Percentiles rank a stretch among this genome's conserved stretches.
These are phyloP conservation scores for Alternaria metachromatica DNA, from an alignment of 2,329 filamentous ascomycete species.

Conservation along the genomic window DNA sequence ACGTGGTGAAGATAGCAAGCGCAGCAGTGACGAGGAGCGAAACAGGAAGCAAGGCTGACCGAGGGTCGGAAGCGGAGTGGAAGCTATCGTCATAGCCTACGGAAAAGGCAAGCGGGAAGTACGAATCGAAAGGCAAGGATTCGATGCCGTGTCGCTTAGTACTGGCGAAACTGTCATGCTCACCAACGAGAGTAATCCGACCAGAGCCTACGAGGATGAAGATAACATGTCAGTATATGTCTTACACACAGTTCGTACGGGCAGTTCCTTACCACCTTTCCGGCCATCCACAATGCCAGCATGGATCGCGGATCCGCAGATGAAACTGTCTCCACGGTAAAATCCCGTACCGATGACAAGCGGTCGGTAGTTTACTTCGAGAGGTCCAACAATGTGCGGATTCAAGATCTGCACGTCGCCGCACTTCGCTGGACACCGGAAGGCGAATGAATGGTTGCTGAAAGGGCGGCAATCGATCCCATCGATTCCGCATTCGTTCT, in stretches of 20 bases:
- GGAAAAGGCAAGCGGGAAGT: conserved; percentile 86
- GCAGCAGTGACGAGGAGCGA: conserved; percentile 76
- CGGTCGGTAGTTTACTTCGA: conserved; percentile 64
- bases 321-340: conserved; percentile 90
- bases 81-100: conserved; percentile 71
- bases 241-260: not conserved
- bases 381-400: conserved; percentile 73
- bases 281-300: conserved; percentile 74
- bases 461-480: conserved; percentile 79
- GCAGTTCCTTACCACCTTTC: conserved; percentile 67
- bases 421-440: conserved; percentile 77
- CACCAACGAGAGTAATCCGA: conserved; percentile 74
- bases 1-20: conserved; percentile 79
- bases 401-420: conserved; percentile 69
- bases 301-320: conserved; percentile 86
- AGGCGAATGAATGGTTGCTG: conserved; percentile 70
- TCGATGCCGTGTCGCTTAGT: conserved; percentile 73
- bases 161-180: conserved; percentile 66
- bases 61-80: conserved; percentile 69
- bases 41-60: conserved; percentile 80
- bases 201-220: conserved; percentile 57
- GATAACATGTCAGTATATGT: not conserved
- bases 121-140: conserved; percentile 80
- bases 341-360: conserved; percentile 65
- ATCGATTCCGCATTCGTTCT: conserved; percentile 75